Percentiles rank a stretch among this genome's conserved stretches.
Evolutionary conservation across 768 basidiomycete species (phyloP).

Genomic region (Calvatia gigantea): DNA sequence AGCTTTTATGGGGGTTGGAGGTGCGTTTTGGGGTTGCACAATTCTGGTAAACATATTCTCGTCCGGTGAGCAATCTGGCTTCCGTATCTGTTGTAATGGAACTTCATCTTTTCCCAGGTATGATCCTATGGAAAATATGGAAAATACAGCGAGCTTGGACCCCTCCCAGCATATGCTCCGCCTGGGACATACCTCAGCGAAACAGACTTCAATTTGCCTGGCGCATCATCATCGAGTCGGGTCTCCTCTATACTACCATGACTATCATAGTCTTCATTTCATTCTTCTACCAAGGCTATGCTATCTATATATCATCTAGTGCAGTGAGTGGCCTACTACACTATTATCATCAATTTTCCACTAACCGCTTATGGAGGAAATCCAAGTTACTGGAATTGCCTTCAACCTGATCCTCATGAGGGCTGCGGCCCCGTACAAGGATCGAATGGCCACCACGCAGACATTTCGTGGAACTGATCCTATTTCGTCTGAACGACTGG

Average conservation of each 20-base stretch:
- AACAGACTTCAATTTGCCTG: constrained; percentile 3
- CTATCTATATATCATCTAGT: constrained; percentile 13
- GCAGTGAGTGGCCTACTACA: constrained; percentile 13
- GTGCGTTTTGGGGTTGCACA: constrained; percentile 17
- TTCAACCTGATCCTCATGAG: constrained; percentile 20
- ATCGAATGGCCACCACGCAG: background rate
- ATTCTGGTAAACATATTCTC: constrained; percentile 18
- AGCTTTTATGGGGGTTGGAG: background rate
- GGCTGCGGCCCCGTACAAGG: background rate
- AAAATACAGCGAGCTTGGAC: constrained; percentile 4
- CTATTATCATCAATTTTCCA: background rate
- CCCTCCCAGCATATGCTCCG: background rate
- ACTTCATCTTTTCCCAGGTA: constrained; percentile 1
- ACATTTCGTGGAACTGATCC: background rate
- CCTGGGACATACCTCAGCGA: constrained; percentile 3
- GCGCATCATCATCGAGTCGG: constrained; percentile 18
- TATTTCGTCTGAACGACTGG: background rate
- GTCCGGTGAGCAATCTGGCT: constrained; percentile 13
- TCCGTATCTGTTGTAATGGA: background rate
- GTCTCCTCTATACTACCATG: constrained; percentile 15
- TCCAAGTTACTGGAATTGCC: constrained; percentile 16
- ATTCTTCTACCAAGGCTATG: constrained; percentile 10
- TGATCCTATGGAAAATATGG: constrained; percentile 15
- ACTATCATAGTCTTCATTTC: constrained; percentile 14
- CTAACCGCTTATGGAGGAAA: constrained; percentile 11